Base-by-base conservation (phyloP, 208 protist genomes). In the Leishmania lainsoni region DNA sequence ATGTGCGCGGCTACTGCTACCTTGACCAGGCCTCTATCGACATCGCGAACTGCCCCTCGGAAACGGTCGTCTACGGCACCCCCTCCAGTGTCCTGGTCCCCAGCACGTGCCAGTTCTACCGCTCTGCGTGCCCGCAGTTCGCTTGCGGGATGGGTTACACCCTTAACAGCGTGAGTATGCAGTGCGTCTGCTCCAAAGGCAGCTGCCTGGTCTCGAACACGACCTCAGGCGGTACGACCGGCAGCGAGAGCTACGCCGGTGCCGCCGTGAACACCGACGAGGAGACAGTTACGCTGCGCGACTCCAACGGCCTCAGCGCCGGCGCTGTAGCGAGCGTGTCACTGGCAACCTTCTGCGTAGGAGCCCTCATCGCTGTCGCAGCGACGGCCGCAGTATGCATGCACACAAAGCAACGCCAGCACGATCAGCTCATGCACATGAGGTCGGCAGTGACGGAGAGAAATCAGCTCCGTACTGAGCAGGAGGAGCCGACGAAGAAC, bases 1-100 rank as follows among this genome's bases (percentile, higher is more conserved):
- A 86, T 75, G 78, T 79, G 56, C 78, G 78, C 12, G 90, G 90
- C 16, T 81, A 84, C 72, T 94, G 90, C 83, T 92, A 91, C 85
- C 80, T 94, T 17, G 85, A 90, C 69, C 76, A 83, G 32, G 58
- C 49, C 5, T 83, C 81, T 48, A 74, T 78, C n/a, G 81, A 48
- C 49, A 76, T 89, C 35, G 73, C 82, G 20, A 77, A 85, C 76
- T 92, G 89, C 82, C 84, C 89, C n/a, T 69, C 48, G 5, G 69
- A 74, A 61, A 78, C 74, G 70, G 75, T 74, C 26, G 42, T 78
- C 58, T 80, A 51, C 70, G 81, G 81, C 14, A 78, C 59, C 2
- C 81, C 81, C 42, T n/a, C 76, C 51, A 66, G 32, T 49, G 68
- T 73, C 26, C 54, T 75, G 42, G 51, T 85, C 49, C 73, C 83